phyloP scores from a whole-genome alignment of 2,329 filamentous ascomycete genomes.

The Stenocarpella maydis region DNA sequence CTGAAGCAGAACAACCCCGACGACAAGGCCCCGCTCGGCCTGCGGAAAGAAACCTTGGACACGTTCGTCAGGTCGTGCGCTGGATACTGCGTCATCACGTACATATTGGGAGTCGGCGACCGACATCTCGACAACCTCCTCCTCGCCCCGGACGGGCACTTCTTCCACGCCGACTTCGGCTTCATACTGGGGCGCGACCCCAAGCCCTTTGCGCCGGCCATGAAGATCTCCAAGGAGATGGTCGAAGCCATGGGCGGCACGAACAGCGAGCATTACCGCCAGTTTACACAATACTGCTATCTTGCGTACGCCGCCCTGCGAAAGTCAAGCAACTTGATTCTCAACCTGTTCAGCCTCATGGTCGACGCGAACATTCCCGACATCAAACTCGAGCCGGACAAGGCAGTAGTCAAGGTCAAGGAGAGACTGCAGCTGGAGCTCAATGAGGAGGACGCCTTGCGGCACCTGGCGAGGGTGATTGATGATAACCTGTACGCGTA shows the following conservation, averaged over 20 bases:
- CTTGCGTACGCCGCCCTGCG: conserved; percentile 91
- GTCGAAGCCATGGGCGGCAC: conserved; percentile 96
- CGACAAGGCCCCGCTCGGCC: conserved; percentile 78
- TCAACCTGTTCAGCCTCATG: conserved; percentile 97
- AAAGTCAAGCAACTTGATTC: conserved; percentile 87
- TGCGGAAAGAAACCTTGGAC: conserved; percentile 92
- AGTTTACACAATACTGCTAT: conserved; percentile 96
- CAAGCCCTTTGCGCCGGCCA: conserved; percentile 94
- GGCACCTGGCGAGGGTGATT: conserved; percentile 87
- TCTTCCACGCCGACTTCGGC: conserved; percentile 98
- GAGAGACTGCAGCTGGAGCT: conserved; percentile 93
- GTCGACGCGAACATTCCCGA: conserved; percentile 97
- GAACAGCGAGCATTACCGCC: conserved; percentile 79
- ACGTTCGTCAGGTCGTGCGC: conserved; percentile 96
- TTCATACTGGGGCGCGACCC: conserved; percentile 97
- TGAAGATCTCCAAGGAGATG: conserved; percentile 98
- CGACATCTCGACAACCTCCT: conserved; percentile 95
- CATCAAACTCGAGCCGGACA: conserved; percentile 90
- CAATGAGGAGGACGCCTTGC: conserved; percentile 89
- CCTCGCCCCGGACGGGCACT: conserved; percentile 87
- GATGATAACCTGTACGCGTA: conserved; percentile 89
- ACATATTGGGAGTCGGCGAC: conserved; percentile 95
- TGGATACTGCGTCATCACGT: conserved; percentile 98
- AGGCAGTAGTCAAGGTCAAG: conserved; percentile 92
- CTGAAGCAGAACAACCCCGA: conserved; percentile 91